Evolutionary conservation across 148 eudicot species (phyloP).

Genomic region (Dysphania ambrosioides): DNA sequence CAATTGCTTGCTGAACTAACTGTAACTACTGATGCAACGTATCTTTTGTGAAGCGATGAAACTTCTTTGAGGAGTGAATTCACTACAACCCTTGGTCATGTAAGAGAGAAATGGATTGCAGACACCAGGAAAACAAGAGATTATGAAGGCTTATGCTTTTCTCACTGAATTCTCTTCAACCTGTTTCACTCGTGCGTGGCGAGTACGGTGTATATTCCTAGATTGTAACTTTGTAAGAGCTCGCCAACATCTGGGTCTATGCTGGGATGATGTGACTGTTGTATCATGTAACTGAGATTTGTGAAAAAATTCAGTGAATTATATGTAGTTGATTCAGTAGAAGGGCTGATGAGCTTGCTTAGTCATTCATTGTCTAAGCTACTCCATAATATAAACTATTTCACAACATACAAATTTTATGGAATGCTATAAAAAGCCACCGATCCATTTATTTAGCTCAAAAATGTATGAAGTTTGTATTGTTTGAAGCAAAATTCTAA

Average conservation of each 20-base stretch:
- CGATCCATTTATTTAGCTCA: too few species aligned
- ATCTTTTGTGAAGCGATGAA: background rate
- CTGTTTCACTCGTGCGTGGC: background rate
- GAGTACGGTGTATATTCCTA: background rate
- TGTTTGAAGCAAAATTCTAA: too few species aligned
- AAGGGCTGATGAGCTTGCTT: background rate
- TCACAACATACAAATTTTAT: too few species aligned
- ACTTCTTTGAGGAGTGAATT: background rate
- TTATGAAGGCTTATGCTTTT: background rate
- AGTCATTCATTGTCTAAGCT: background rate
- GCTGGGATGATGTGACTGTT: background rate
- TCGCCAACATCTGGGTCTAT: background rate
- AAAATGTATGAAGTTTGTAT: too few species aligned
- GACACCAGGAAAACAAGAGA: background rate
- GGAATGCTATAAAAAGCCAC: too few species aligned
- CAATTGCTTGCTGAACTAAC: background rate
- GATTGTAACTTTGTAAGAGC: background rate
- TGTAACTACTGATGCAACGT: background rate
- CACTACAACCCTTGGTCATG: background rate
- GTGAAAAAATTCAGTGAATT: background rate
- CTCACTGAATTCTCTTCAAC: background rate
- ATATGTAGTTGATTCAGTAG: background rate
- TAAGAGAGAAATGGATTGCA: background rate
- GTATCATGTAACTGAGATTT: background rate
- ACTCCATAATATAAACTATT: background rate